Evolutionary conservation across 495 filamentous ascomycete species (phyloP).

Genomic region (Penicillium pancosmium): DNA sequence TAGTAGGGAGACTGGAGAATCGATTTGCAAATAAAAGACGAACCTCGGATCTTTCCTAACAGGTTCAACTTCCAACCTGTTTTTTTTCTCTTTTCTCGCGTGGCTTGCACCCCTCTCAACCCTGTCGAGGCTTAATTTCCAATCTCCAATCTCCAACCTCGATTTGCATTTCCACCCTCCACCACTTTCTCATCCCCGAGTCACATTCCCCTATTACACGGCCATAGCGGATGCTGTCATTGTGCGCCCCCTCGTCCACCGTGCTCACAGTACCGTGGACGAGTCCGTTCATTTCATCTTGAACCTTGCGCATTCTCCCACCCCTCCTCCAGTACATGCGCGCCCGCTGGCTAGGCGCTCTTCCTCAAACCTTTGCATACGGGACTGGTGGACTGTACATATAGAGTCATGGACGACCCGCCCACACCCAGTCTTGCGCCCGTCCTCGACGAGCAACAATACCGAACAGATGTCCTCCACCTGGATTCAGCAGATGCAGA

Average conservation of each 20-base stretch:
- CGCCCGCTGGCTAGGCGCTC: constrained; percentile 31
- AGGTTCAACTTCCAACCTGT: background rate
- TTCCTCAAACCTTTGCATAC: constrained; percentile 16
- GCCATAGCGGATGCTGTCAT: constrained; percentile 40
- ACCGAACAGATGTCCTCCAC: constrained; percentile 43
- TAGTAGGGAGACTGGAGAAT: background rate
- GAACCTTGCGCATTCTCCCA: constrained; percentile 3
- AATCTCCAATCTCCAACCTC: background rate
- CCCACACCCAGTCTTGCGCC: constrained; percentile 2
- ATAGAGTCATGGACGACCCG: constrained; percentile 16
- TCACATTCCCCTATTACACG: constrained; percentile 12
- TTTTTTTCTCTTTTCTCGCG: constrained; percentile 7
- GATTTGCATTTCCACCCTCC: background rate
- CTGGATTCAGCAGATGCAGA: constrained; percentile 41
- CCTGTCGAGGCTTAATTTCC: background rate
- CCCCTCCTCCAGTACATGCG: constrained; percentile 21
- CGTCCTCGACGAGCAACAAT: constrained; percentile 39
- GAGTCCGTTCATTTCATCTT: constrained; percentile 29
- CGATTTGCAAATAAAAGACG: background rate
- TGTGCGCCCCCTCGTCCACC: constrained; percentile 41
- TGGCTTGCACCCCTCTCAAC: constrained; percentile 8
- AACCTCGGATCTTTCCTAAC: background rate
- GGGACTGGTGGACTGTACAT: background rate
- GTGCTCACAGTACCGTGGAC: constrained; percentile 41
- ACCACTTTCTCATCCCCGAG: constrained; percentile 1